Evolutionary conservation across 345 rosid species (phyloP).

Genomic region (Moringa oleifera): DNA sequence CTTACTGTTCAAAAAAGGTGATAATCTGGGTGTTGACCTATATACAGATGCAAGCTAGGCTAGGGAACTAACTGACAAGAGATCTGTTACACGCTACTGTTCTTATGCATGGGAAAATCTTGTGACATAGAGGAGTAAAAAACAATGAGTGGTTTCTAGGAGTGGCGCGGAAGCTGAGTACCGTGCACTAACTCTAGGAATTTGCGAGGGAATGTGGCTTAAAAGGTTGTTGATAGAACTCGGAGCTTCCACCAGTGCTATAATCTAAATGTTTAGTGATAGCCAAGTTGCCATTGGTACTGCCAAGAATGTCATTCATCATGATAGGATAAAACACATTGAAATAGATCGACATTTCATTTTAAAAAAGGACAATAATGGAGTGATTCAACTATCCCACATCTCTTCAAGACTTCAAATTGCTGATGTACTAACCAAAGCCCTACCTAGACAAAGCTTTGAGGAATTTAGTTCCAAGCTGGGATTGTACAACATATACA

Average conservation of each 20-base stretch:
- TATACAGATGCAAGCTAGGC: neutral
- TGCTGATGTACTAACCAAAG: neutral
- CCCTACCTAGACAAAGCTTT: neutral
- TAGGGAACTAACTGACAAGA: neutral
- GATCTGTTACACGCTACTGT: neutral
- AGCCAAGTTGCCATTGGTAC: neutral
- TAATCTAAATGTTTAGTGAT: neutral
- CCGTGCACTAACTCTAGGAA: neutral
- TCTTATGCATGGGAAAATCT: neutral
- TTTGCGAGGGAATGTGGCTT: conserved; percentile 2
- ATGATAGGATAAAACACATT: neutral
- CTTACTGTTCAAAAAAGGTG: neutral
- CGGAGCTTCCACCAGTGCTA: neutral
- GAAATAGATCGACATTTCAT: conserved; percentile 10
- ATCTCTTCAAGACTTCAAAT: rapidly evolving
- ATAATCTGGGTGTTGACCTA: neutral
- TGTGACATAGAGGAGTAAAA: conserved; percentile 2
- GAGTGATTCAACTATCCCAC: neutral
- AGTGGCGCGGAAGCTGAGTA: neutral
- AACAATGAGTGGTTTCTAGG: neutral
- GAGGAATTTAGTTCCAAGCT: neutral
- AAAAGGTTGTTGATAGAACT: neutral
- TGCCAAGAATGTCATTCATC: neutral
- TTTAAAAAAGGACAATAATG: neutral
- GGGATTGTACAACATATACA: neutral